phyloP scores from a whole-genome alignment of 2,329 filamentous ascomycete genomes.

The Beauveria sp. region DNA sequence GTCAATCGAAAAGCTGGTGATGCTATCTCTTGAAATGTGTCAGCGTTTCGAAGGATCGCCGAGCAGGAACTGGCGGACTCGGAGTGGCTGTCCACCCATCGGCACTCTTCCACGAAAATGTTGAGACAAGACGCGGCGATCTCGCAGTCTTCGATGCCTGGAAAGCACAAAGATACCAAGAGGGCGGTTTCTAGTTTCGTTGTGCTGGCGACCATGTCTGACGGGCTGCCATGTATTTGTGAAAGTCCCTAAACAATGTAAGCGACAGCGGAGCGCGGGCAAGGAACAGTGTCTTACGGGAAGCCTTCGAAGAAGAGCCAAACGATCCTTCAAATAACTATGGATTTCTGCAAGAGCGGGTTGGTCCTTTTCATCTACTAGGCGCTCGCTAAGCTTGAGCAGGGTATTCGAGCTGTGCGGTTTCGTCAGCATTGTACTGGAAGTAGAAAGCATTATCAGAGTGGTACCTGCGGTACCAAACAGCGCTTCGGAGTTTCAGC shows the following conservation, averaged over 20 bases:
- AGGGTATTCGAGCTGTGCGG: slow-evolving; percentile 28
- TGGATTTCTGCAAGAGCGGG: slow-evolving; percentile 40
- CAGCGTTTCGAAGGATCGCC: slow-evolving; percentile 51
- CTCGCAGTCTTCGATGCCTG: slow-evolving; percentile 58
- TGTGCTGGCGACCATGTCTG: slow-evolving; percentile 44
- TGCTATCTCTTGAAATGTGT: slow-evolving; percentile 54
- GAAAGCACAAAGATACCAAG: slow-evolving; percentile 56
- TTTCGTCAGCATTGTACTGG: neutral
- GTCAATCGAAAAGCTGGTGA: slow-evolving; percentile 59
- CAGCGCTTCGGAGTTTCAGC: slow-evolving; percentile 27
- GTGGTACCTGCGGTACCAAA: slow-evolving; percentile 47
- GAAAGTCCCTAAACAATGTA: slow-evolving; percentile 40
- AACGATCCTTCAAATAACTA: slow-evolving; percentile 48
- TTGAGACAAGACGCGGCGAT: slow-evolving; percentile 55
- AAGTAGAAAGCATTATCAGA: neutral
- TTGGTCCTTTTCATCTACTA: slow-evolving; percentile 35
- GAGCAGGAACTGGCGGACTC: slow-evolving; percentile 42
- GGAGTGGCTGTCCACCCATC: slow-evolving; percentile 42
- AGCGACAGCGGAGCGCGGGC: neutral
- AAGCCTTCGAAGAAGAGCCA: slow-evolving; percentile 43
- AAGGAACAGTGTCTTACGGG: slow-evolving; percentile 28
- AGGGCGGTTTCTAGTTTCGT: slow-evolving; percentile 55
- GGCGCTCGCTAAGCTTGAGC: slow-evolving; percentile 41
- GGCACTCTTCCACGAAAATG: slow-evolving; percentile 54
- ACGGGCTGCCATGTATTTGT: slow-evolving; percentile 44